Percentiles rank a stretch among this genome's conserved stretches.
Conservation (phyloP, 305 asterid species). For the Fraxinus dipetala region DNA sequence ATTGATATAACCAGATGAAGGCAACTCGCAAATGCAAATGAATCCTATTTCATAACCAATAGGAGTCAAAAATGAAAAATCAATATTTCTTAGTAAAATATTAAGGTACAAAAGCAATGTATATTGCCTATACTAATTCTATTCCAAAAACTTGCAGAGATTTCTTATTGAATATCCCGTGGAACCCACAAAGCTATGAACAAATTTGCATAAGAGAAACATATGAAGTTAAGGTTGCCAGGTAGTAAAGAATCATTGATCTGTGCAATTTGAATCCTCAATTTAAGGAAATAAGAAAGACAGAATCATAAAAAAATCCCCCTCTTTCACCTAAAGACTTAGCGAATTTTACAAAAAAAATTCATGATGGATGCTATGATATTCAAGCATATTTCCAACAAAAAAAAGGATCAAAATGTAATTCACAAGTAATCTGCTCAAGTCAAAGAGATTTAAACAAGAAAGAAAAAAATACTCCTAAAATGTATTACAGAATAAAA, state of each 20-base stretch:
- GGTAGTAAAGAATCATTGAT: neutral
- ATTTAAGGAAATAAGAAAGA: slow-evolving; percentile 16
- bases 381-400: neutral
- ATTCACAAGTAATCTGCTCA: neutral
- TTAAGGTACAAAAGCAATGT: neutral
- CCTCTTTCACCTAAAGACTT: neutral
- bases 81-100: neutral
- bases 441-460: neutral
- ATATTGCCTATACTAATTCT: neutral
- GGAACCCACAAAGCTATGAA: neutral
- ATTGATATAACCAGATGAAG: slow-evolving; percentile 17
- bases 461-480: neutral
- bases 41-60: slow-evolving; percentile 18
- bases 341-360: neutral
- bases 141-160: neutral
- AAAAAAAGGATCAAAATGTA: neutral
- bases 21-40: slow-evolving; percentile 2
- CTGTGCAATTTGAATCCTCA: slow-evolving; percentile 29
- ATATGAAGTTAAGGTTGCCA: slow-evolving; percentile 7
- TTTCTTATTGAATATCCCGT: neutral
- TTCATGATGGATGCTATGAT: neutral
- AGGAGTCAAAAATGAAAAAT: neutral
- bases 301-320: slow-evolving; percentile 14
- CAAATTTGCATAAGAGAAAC: slow-evolving; percentile 4
- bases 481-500: neutral